These are phyloP conservation scores for Blastocrithidia nonstop DNA, from an alignment of 208 protist species.

Conservation along the genomic window DNA sequence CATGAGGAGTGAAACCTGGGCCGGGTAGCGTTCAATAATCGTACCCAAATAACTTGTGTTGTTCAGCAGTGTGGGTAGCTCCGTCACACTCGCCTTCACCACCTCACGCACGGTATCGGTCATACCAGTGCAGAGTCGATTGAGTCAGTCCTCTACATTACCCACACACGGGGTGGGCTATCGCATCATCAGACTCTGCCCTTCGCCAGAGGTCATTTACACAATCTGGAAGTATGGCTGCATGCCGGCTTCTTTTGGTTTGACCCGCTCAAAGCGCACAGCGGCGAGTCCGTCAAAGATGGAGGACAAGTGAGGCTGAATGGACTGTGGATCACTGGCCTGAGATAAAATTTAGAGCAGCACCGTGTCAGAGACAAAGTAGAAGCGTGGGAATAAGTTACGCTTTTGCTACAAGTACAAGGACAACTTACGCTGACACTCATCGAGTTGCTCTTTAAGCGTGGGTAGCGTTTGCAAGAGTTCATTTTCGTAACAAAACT, in stretches of 20 bases:
- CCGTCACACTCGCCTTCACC: slow-evolving; percentile 77
- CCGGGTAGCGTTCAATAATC: slow-evolving; percentile 90
- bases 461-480: slow-evolving; percentile 87
- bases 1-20: slow-evolving; percentile 90
- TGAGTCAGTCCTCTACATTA: slow-evolving; percentile 92
- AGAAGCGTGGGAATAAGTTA: slow-evolving; percentile 96
- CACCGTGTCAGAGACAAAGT: slow-evolving; percentile 96
- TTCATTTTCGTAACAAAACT: slow-evolving; percentile 94
- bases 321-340: slow-evolving; percentile 86
- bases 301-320: slow-evolving; percentile 88
- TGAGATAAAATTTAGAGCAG: slow-evolving; percentile 96
- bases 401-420: slow-evolving; percentile 97
- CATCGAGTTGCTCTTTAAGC: slow-evolving; percentile 92
- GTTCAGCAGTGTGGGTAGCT: slow-evolving; percentile 71
- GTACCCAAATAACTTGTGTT: slow-evolving; percentile 79
- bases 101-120: slow-evolving; percentile 81
- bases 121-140: slow-evolving; percentile 84
- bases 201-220: slow-evolving; percentile 82
- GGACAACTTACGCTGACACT: slow-evolving; percentile 95
- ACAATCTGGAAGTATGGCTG: slow-evolving; percentile 86
- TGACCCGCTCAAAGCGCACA: slow-evolving; percentile 83
- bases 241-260: slow-evolving; percentile 80
- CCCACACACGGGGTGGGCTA: slow-evolving; percentile 83
- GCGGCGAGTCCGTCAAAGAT: slow-evolving; percentile 89
- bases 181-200: slow-evolving; percentile 78